These are phyloP conservation scores for Mycosphaerella sp. DNA, from an alignment of 2,329 filamentous ascomycete genomes.

Conservation along the genomic window DNA sequence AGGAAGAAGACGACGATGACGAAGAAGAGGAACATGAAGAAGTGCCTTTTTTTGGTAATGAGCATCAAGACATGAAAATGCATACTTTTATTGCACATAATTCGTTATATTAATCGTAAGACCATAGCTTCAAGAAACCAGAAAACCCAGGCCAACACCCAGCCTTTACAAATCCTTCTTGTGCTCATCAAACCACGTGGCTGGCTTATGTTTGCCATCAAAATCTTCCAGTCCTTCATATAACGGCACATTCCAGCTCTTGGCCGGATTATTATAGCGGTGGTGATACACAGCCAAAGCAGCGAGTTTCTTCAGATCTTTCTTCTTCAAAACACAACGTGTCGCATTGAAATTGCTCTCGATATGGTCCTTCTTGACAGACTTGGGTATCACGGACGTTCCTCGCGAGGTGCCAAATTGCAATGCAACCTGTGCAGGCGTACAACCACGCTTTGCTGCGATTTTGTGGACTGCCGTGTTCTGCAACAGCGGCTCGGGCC, in stretches of 20 bases:
- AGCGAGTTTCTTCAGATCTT: slow-evolving; percentile 37
- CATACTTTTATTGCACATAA: neutral
- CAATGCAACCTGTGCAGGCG: slow-evolving; percentile 52
- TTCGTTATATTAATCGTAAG: slow-evolving; percentile 2
- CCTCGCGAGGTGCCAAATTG: slow-evolving; percentile 52
- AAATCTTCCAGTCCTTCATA: slow-evolving; percentile 40
- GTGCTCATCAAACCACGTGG: slow-evolving; percentile 13
- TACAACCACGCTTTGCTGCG: slow-evolving; percentile 55
- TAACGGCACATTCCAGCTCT: slow-evolving; percentile 35
- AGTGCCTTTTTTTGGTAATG: too few species aligned
- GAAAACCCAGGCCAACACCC: neutral
- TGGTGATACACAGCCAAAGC: slow-evolving; percentile 29
- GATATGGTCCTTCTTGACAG: slow-evolving; percentile 38
- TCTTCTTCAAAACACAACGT: slow-evolving; percentile 35
- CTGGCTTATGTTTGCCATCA: slow-evolving; percentile 24
- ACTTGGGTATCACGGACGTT: slow-evolving; percentile 48
- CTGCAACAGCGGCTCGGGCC: slow-evolving; percentile 38
- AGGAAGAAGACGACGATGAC: neutral
- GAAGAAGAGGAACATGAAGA: too few species aligned
- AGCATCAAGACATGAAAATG: neutral
- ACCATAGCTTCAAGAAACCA: neutral
- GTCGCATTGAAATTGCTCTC: slow-evolving; percentile 31
- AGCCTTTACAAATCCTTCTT: neutral
- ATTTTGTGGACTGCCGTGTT: slow-evolving; percentile 59
- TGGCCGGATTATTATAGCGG: slow-evolving; percentile 24